These are phyloP conservation scores for Pascua sp. DNA, from an alignment of 1,284 basidiomycete genomes.

Conservation along the genomic window DNA sequence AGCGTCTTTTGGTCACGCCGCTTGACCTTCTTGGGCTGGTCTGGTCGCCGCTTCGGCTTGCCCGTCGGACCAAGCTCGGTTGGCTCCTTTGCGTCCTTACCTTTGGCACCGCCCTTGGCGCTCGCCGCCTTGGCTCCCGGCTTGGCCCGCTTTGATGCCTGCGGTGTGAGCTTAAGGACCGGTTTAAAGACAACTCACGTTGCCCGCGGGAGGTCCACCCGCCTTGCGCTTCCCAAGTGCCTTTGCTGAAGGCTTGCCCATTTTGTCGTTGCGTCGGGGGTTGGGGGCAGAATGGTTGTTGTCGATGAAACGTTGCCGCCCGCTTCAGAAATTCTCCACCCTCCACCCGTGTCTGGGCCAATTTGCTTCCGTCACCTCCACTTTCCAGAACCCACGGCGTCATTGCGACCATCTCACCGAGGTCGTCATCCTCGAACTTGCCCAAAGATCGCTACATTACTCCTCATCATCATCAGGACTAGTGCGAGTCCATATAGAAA, in stretches of 20 bases:
- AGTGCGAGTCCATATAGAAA: no score
- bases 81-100: slow-evolving; percentile 4
- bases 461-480: no score
- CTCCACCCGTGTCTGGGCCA: background rate
- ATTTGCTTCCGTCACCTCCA: background rate
- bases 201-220: slow-evolving; percentile 1
- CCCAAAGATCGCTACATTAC: background rate
- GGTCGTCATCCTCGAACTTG: background rate
- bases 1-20: slow-evolving; percentile 47
- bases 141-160: slow-evolving; percentile 9
- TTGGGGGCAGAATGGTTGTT: background rate
- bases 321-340: slow-evolving; percentile 19
- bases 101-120: slow-evolving; percentile 1
- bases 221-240: slow-evolving; percentile 40
- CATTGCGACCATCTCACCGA: background rate
- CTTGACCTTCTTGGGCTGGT: slow-evolving; percentile 49
- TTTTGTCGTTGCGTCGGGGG: slow-evolving; percentile 4
- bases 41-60: slow-evolving; percentile 40
- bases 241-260: slow-evolving; percentile 37
- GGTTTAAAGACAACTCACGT: slow-evolving; percentile 3
- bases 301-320: background rate
- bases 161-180: slow-evolving; percentile 1
- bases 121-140: background rate
- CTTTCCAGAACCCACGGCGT: slow-evolving; percentile 1
- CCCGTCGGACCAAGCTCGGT: slow-evolving; percentile 31